Conservation (phyloP, 2,329 filamentous ascomycete genomes). For the Fusarium temperatum region DNA sequence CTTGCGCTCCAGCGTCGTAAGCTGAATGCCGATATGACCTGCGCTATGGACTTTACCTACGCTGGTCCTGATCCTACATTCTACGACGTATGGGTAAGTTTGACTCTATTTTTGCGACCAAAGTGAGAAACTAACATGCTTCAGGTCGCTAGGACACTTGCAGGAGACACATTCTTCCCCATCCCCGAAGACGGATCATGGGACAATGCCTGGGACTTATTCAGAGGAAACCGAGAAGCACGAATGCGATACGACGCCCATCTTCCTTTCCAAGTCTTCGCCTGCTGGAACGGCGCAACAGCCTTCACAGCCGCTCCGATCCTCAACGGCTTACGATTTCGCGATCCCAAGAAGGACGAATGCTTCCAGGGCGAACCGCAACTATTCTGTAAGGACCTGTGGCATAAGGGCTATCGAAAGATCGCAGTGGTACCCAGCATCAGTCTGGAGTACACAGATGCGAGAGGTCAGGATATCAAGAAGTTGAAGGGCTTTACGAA, state of each 20-base stretch:
- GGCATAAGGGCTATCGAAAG: conserved; percentile 57
- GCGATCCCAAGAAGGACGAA: conserved; percentile 51
- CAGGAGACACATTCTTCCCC: conserved; percentile 65
- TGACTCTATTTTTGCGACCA: accelerated
- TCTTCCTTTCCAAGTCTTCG: conserved; percentile 65
- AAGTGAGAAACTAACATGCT: background rate
- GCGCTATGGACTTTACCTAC: conserved; percentile 67
- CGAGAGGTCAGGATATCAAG: conserved; percentile 57
- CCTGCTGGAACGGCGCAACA: conserved; percentile 68
- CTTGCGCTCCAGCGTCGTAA: conserved; percentile 57
- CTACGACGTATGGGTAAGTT: conserved; percentile 61
- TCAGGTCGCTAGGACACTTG: conserved; percentile 59
- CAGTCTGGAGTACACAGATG: conserved; percentile 63
- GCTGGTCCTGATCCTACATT: conserved; percentile 58
- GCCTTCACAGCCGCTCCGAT: conserved; percentile 61
- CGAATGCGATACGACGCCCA: conserved; percentile 46
- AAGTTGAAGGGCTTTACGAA: conserved; percentile 59
- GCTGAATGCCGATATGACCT: conserved; percentile 64
- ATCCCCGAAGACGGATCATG: conserved; percentile 61
- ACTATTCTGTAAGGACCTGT: conserved; percentile 66
- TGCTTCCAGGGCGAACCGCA: conserved; percentile 64
- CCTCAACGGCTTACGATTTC: conserved; percentile 55
- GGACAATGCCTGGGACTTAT: conserved; percentile 60
- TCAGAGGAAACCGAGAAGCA: conserved; percentile 58
- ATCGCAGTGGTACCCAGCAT: conserved; percentile 66